Evolutionary conservation across 1,139 yeast genomes (phyloP).

Genomic region (Zhuliangozyma parablackwelliae): DNA sequence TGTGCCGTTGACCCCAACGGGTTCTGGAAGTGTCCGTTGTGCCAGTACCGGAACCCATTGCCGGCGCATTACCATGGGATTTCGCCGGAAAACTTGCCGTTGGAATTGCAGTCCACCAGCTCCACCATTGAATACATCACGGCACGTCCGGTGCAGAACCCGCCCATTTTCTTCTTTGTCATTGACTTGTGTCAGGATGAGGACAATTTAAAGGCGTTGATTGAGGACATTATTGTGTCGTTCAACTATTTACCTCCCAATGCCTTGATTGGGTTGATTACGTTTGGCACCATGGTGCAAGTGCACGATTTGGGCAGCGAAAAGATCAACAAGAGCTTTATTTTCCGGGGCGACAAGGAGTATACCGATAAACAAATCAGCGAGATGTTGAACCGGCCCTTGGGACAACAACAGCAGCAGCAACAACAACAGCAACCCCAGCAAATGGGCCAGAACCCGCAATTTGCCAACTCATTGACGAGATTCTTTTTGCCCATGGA

Average conservation of each 20-base stretch:
- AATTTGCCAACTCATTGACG: constrained; percentile 47
- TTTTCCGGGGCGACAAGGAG: constrained; percentile 91
- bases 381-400: constrained; percentile 63
- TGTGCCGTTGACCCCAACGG: constrained; percentile 80
- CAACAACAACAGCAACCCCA: constrained; percentile 24
- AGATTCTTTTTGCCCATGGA: constrained; percentile 84
- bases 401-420: constrained; percentile 21
- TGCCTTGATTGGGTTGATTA: constrained; percentile 85
- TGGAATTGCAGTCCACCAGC: constrained; percentile 72
- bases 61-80: constrained; percentile 89
- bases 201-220: constrained; percentile 84
- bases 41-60: constrained; percentile 77
- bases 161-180: constrained; percentile 90
- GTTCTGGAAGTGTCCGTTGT: constrained; percentile 88
- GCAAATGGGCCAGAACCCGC: constrained; percentile 13
- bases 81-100: constrained; percentile 77
- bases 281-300: constrained; percentile 93
- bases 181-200: constrained; percentile 94
- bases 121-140: constrained; percentile 92
- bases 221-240: constrained; percentile 79
- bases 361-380: constrained; percentile 71
- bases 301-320: constrained; percentile 87
- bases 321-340: constrained; percentile 73
- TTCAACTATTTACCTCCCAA: constrained; percentile 87
- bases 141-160: constrained; percentile 80